These are phyloP conservation scores for Funneliformis caledonium DNA, from an alignment of 371 early-diverging fungal species.

Conservation along the genomic window DNA sequence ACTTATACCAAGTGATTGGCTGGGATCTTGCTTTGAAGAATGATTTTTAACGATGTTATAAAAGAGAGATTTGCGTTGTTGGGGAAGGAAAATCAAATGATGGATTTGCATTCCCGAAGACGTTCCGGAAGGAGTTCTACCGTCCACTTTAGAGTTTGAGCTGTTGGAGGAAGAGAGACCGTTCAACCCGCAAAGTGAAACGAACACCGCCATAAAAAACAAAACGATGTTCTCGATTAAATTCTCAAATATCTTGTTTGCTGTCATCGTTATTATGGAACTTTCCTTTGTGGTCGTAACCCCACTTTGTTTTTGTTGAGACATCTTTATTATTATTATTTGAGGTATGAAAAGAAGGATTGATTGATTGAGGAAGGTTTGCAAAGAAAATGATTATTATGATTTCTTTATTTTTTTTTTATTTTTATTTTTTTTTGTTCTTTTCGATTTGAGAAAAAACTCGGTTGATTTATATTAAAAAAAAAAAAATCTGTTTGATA, in stretches of 20 bases:
- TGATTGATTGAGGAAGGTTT: too few species aligned
- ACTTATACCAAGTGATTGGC: too few species aligned
- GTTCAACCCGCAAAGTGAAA: background rate
- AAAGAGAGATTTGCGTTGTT: background rate
- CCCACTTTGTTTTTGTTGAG: background rate
- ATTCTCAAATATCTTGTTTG: background rate
- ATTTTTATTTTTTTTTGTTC: too few species aligned
- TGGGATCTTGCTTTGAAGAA: too few species aligned
- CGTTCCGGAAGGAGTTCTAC: background rate
- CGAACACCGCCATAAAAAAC: background rate
- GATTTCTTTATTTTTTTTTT: too few species aligned
- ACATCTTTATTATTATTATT: background rate
- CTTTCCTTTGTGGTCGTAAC: background rate
- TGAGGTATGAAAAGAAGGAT: too few species aligned
- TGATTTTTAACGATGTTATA: background rate
- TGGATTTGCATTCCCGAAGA: background rate
- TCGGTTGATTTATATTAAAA: too few species aligned
- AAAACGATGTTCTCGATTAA: background rate
- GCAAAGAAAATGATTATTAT: too few species aligned
- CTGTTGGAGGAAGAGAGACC: too few species aligned
- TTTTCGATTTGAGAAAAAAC: too few species aligned
- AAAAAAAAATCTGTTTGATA: too few species aligned
- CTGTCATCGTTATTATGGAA: background rate
- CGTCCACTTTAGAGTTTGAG: background rate
- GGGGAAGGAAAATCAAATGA: background rate